Evolutionary conservation across 805 yeast species (phyloP), one percentile per base, ranked within the genome.

Genomic region (Candida parachauliodes): DNA sequence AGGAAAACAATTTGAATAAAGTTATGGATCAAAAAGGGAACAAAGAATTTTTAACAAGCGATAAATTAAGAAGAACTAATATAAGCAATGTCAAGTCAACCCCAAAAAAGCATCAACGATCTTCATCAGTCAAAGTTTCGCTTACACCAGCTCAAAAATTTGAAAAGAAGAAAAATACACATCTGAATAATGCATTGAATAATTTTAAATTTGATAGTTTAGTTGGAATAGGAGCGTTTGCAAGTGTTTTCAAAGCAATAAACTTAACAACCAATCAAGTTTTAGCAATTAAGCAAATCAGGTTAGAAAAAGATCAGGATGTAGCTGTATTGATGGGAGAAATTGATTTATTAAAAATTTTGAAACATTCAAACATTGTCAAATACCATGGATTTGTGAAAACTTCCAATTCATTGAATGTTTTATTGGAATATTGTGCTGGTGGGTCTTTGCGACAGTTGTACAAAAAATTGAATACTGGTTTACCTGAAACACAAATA

Each of bases 211-310:
- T 81, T 48, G 68, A 71, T 33, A 83, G 79, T 33, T 72, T 82
- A 25, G 68, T 93, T 2, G 98, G 98, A 2, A 76, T 76, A 42
- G 98, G 98, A 2, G 97, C 97, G 0, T 88, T 79, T 55, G 98
- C 97, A 1, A 76, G 77, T 27, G 97, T 91, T 3, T 88, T 81
- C 58, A 73, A 76, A 41, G 96, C 91, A 0, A 62, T 79, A 20
- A 84, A 88, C 49, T 60, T 72, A 42, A 67, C 65, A 37, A 83
- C 89, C 0, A 77, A 77, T 5, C 81, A 78, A 37, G 70, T 79
- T 2, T 84, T 86, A 4, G 96, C 96, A 1, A 77, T 88, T 17
- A 88, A 88, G 55, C 89, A 83, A 54, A 79, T 88, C 21, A 62
- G 72, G n/a, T 68, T 84, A 28, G 80, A 65, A 18, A 72, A 65